Percentiles rank a stretch among this genome's conserved stretches.
phyloP scores from a whole-genome alignment of 2,329 filamentous ascomycete genomes.

The Neospermospora avenae region DNA sequence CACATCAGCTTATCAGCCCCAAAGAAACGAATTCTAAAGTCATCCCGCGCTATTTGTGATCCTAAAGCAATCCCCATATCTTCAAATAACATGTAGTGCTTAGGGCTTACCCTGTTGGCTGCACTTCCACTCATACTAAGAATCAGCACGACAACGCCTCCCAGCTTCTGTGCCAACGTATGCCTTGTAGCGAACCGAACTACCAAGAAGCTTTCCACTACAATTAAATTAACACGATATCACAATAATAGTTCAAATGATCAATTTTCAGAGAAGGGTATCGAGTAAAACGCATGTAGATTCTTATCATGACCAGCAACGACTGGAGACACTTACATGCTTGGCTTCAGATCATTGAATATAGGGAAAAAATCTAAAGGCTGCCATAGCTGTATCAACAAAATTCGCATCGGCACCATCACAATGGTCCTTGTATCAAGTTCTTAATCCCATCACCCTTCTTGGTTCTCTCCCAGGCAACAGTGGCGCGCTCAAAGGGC shows the following conservation, averaged over 20 bases:
- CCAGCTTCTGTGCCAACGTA: conserved; percentile 43
- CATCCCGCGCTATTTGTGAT: neutral
- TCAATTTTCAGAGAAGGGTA: too few relatives aligned
- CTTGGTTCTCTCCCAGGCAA: conserved; percentile 38
- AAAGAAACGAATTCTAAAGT: too few relatives aligned
- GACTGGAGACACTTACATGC: too few relatives aligned
- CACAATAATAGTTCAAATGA: too few relatives aligned
- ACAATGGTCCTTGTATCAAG: conserved; percentile 18
- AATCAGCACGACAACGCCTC: conserved; percentile 57
- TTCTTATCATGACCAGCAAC: too few relatives aligned
- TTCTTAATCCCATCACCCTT: conserved; percentile 26
- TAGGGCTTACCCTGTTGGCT: conserved; percentile 58
- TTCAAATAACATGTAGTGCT: too few relatives aligned
- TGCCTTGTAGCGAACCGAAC: conserved; percentile 66
- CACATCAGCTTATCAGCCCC: too few relatives aligned
- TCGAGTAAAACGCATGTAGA: too few relatives aligned
- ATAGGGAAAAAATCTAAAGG: neutral
- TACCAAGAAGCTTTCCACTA: conserved; percentile 66
- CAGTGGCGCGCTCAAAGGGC: conserved; percentile 44
- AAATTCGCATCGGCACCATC: conserved; percentile 26
- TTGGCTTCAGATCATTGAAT: neutral
- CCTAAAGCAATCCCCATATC: neutral
- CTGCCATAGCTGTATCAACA: neutral
- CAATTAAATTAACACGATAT: too few relatives aligned
- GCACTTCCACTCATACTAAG: conserved; percentile 64